Base-by-base conservation (phyloP, 176 grass and related monocot species). In the Avena sativa region DNA sequence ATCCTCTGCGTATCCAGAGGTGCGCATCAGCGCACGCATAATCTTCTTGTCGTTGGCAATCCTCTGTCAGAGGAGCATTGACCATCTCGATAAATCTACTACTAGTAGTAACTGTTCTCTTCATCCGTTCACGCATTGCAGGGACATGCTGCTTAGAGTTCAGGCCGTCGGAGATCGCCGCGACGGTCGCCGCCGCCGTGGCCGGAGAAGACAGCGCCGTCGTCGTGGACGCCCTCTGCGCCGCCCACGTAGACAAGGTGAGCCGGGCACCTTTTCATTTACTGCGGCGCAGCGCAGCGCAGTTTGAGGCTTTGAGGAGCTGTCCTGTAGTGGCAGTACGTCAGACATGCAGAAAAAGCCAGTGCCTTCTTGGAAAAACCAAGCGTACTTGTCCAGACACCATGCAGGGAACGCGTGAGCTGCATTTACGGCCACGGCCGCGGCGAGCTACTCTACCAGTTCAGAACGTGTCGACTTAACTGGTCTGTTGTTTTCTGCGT, bases 81-180 rank as follows among this genome's bases (percentile, higher is more conserved):
- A 3, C 20, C 32, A 8, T 32, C 3, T 13, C 7, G 21, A 74
- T 17, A n/a, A 8, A 74, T 65, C 80, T 91, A 23, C 83, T 34
- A 17, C 30, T 34, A 34, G 47, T 48, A 48, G 8, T 48, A 12
- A 48, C 47, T 12, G 47, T 23, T 4, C 21, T 4, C 21, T 44
- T 8, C 4, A 12, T 0, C 17, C 17, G 5, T 48, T 20, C 17
- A 67, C 59, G 25, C 11, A 69, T 75, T 30, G 50, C 97, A 99
- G 97, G 92, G 4, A 89, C 86, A 30, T 44, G 76, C 64, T 99
- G 87, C 91, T 4, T 95, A 6, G 87, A 40, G 6, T 97, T 97
- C 73, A 86, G 78, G 82, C 97, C 97, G 7, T 99, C 97, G 1
- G 94, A 92, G 86, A 90, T 97, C 69, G 97, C 97, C 25, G 94